These are phyloP conservation scores for Mesembryanthemum crystallinum DNA, from an alignment of 148 eudicot species.

Conservation along the genomic window DNA sequence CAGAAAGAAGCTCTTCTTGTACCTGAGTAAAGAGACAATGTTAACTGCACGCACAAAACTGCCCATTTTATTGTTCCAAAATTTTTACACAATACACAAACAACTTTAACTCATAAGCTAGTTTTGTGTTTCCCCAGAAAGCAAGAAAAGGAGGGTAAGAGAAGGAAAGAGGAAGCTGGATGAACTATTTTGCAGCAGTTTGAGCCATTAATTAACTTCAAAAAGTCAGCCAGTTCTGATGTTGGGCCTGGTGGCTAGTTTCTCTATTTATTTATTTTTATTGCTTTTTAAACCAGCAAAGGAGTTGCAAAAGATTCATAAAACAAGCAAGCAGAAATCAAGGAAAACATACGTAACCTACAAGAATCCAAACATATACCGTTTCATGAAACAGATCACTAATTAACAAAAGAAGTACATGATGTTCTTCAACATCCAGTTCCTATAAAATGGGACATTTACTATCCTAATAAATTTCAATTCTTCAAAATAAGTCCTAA, in stretches of 20 bases:
- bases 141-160: background rate
- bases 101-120: background rate
- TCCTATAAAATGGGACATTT: background rate
- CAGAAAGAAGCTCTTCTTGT: slow-evolving; percentile 70
- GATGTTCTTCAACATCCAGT: background rate
- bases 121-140: background rate
- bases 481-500: background rate
- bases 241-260: background rate
- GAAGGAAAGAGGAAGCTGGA: background rate
- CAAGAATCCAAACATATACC: background rate
- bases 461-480: background rate
- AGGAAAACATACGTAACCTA: background rate
- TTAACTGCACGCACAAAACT: background rate
- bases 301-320: background rate
- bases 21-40: slow-evolving; percentile 38
- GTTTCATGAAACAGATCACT: background rate
- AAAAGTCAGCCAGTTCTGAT: background rate
- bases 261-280: background rate
- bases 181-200: background rate
- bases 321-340: background rate
- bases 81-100: background rate
- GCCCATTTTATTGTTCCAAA: background rate
- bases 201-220: background rate
- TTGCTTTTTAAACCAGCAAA: background rate
- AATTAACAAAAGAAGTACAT: background rate